phyloP scores from a whole-genome alignment of 2,329 filamentous ascomycete genomes.

The Cordyceps tenuipes region DNA sequence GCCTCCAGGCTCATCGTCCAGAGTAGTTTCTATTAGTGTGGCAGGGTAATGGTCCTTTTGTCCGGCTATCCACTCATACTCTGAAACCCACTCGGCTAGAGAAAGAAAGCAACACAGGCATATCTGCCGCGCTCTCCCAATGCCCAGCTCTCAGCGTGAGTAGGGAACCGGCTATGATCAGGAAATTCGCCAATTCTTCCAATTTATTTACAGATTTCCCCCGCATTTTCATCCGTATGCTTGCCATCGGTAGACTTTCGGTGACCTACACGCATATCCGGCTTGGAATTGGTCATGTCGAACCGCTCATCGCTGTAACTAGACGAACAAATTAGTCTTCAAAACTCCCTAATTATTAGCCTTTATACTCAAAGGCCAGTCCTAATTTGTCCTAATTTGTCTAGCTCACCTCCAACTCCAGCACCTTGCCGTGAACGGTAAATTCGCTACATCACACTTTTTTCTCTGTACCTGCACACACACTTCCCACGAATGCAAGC shows the following conservation, averaged over 20 bases:
- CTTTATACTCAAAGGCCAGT: neutral
- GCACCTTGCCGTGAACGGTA: slow-evolving; percentile 9
- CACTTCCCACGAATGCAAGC: neutral
- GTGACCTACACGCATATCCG: slow-evolving; percentile 7
- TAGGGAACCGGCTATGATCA: neutral
- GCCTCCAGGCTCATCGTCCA: neutral
- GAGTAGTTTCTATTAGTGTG: neutral
- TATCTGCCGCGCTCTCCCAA: slow-evolving; percentile 4
- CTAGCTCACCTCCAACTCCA: neutral
- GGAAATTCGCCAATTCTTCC: neutral
- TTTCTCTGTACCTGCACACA: slow-evolving; percentile 4
- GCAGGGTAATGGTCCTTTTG: slow-evolving; percentile 13
- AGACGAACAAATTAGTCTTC: neutral
- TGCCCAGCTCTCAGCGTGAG: neutral
- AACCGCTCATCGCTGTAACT: neutral
- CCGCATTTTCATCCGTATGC: neutral
- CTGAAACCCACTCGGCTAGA: slow-evolving; percentile 2
- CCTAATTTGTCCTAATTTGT: slow-evolving; percentile 5
- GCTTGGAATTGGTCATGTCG: slow-evolving; percentile 6
- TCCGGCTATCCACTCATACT: slow-evolving; percentile 1
- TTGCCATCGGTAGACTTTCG: neutral
- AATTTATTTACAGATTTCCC: neutral
- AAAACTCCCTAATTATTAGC: too few species aligned
- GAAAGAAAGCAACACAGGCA: neutral
- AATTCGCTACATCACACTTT: neutral